Conservation (phyloP, 257 asterid genomes). For the Solanum habrochaites region DNA sequence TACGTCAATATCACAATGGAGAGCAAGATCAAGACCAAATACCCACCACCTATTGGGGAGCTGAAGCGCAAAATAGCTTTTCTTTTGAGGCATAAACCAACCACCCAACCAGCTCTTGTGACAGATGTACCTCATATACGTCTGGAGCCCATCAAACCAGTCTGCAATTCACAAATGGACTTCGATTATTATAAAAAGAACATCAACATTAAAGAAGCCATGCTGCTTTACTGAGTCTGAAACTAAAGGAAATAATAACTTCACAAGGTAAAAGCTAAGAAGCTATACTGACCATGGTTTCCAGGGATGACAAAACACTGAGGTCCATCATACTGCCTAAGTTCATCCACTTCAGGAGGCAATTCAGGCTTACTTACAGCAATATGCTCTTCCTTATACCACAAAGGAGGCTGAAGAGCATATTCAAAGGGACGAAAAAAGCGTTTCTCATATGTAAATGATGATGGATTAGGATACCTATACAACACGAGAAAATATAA, state of each 20-base stretch:
- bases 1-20: slow-evolving; percentile 84
- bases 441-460: slow-evolving; percentile 84
- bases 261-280: not conserved
- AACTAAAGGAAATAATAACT: not conserved
- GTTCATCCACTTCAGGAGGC: slow-evolving; percentile 52
- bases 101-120: slow-evolving; percentile 99
- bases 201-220: not conserved
- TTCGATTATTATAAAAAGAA: not conserved
- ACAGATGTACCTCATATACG: slow-evolving; percentile 94
- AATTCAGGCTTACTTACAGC: slow-evolving; percentile 92
- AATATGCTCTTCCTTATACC: slow-evolving; percentile 83
- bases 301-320: slow-evolving; percentile 97
- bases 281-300: slow-evolving; percentile 67
- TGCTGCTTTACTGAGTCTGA: not conserved
- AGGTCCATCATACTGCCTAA: slow-evolving; percentile 80
- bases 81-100: slow-evolving; percentile 99
- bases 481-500: not conserved
- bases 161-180: slow-evolving; percentile 34
- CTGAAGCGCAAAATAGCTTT: slow-evolving; percentile 95
- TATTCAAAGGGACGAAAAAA: slow-evolving; percentile 90
- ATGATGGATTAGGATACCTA: slow-evolving; percentile 97
- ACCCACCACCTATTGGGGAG: slow-evolving; percentile 98
- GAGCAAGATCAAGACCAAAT: slow-evolving; percentile 96
- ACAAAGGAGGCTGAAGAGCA: slow-evolving; percentile 92
- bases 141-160: slow-evolving; percentile 99